Evolutionary conservation across 257 asterid genomes (phyloP).

Genomic region (Solanum lycopersicoides): DNA sequence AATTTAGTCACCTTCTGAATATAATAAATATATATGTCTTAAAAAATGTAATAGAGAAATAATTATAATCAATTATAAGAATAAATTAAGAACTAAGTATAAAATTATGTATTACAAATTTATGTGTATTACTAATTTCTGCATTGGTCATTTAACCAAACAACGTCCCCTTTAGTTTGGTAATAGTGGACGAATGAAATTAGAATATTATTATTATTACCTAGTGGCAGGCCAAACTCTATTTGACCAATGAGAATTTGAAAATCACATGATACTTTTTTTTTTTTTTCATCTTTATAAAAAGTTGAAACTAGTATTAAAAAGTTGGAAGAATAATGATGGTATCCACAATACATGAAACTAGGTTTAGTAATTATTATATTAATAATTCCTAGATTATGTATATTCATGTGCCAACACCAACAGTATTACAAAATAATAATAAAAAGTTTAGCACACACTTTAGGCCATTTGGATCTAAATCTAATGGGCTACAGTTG

Average conservation of each 20-base stretch:
- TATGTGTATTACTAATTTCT: no score
- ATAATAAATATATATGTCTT: no score
- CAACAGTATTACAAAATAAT: background rate
- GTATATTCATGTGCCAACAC: background rate
- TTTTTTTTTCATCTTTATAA: background rate
- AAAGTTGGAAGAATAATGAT: background rate
- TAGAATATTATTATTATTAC: no score
- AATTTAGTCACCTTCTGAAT: no score
- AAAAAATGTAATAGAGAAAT: no score
- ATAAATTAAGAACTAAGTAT: no score
- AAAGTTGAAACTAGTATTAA: background rate
- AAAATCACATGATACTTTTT: background rate
- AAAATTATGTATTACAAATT: no score
- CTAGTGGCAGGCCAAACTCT: background rate
- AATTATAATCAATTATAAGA: no score
- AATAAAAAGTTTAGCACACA: background rate
- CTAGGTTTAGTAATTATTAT: background rate
- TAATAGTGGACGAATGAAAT: no score
- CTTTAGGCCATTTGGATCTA: background rate
- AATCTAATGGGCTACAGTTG: background rate
- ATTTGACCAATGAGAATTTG: background rate
- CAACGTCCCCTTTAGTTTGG: no score
- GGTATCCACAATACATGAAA: background rate
- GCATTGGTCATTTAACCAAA: no score
- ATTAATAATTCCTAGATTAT: background rate